phyloP scores from a whole-genome alignment of 2,329 filamentous ascomycete species.

The Mollisia scopiformis region DNA sequence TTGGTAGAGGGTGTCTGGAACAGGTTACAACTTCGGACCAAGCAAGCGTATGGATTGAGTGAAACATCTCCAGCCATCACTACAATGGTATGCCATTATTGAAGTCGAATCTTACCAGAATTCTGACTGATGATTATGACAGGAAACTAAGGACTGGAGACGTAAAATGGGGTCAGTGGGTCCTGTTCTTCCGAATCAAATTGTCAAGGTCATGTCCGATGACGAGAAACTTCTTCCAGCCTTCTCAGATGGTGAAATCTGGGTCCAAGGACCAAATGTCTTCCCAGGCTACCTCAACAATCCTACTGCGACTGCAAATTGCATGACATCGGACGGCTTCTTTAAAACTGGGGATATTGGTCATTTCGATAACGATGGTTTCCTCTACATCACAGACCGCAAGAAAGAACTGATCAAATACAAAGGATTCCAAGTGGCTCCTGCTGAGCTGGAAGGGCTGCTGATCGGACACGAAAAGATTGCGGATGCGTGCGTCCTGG shows the following conservation, averaged over 20 bases:
- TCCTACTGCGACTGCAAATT: conserved; percentile 66
- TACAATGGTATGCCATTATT: conserved; percentile 56
- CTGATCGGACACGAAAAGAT: conserved; percentile 48
- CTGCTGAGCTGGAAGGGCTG: conserved; percentile 62
- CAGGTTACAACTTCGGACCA: conserved; percentile 74
- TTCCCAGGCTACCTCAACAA: conserved; percentile 63
- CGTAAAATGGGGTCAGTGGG: conserved; percentile 82
- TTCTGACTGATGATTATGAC: not conserved
- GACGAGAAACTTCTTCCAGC: conserved; percentile 44
- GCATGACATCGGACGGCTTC: conserved; percentile 75
- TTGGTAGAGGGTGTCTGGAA: conserved; percentile 74
- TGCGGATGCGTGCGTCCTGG: conserved; percentile 64
- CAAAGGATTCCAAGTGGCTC: conserved; percentile 70
- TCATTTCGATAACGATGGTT: conserved; percentile 72
- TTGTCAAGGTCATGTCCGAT: conserved; percentile 72
- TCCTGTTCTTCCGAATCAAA: conserved; percentile 74
- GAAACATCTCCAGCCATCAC: conserved; percentile 84
- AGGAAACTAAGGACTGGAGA: conserved; percentile 10
- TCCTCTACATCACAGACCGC: conserved; percentile 88
- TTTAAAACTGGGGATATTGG: conserved; percentile 84
- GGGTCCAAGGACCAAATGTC: conserved; percentile 65
- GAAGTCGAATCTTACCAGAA: not conserved
- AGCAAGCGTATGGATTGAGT: conserved; percentile 87
- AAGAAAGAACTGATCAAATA: conserved; percentile 67
- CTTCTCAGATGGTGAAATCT: conserved; percentile 70